Conservation (phyloP, 768 basidiomycete genomes). For the Kwoniella europaea region DNA sequence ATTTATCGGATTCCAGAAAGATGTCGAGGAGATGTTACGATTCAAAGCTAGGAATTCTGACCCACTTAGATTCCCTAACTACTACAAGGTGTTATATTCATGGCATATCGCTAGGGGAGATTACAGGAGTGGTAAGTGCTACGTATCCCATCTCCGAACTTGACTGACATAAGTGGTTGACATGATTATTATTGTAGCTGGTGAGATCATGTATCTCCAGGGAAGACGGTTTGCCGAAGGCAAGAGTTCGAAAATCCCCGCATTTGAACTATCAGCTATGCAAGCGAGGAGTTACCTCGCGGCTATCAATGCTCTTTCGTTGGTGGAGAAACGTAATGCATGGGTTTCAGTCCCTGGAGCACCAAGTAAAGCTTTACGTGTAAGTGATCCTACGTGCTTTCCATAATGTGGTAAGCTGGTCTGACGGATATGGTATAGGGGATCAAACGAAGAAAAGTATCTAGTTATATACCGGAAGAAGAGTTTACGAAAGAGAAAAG, state of each 20-base stretch:
- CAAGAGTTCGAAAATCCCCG: constrained; percentile 44
- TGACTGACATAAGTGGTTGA: too few relatives aligned
- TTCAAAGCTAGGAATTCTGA: constrained; percentile 95
- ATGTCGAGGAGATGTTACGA: constrained; percentile 83
- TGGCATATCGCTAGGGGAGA: constrained; percentile 89
- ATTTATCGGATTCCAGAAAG: constrained; percentile 80
- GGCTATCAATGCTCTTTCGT: constrained; percentile 83
- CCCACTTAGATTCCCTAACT: constrained; percentile 80
- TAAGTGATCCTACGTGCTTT: constrained; percentile 18
- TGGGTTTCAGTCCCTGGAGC: constrained; percentile 74
- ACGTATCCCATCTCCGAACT: background rate
- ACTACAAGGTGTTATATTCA: constrained; percentile 88
- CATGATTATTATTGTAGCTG: constrained; percentile 64
- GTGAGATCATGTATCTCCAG: constrained; percentile 89
- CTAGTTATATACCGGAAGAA: constrained; percentile 77
- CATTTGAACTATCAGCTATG: constrained; percentile 67
- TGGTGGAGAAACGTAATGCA: constrained; percentile 78
- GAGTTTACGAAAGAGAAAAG: constrained; percentile 68
- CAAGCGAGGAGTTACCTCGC: constrained; percentile 75
- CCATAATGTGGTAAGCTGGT: constrained; percentile 1
- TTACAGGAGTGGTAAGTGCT: constrained; percentile 80
- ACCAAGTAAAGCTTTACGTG: constrained; percentile 26
- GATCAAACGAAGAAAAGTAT: constrained; percentile 73
- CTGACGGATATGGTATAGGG: constrained; percentile 59
- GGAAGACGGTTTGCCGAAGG: constrained; percentile 72